Conservation (phyloP, 768 basidiomycete species). For the Piloderma croceum region DNA sequence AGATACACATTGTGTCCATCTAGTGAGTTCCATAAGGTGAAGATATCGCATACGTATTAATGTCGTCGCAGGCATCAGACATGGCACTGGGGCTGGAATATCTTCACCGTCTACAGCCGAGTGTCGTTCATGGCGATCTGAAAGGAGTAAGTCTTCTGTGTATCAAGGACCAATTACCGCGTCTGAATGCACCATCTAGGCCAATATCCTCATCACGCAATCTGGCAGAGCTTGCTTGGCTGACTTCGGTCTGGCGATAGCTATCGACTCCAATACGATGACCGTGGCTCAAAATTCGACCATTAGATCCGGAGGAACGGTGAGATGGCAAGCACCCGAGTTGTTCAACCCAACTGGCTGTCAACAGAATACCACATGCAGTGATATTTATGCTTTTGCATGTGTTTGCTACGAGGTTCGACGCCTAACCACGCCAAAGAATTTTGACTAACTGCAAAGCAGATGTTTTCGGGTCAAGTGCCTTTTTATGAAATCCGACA, state of each 20-base stretch:
- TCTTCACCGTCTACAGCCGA: slow-evolving; percentile 8
- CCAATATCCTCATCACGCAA: slow-evolving; percentile 14
- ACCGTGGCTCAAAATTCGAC: slow-evolving; percentile 8
- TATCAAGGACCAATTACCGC: no score
- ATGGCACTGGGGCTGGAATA: slow-evolving; percentile 9
- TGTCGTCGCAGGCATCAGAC: no score
- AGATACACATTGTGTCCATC: no score
- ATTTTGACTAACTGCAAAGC: no score
- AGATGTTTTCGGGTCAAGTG: slow-evolving; percentile 8
- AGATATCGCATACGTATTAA: no score
- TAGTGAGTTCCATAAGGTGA: no score
- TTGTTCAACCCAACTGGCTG: slow-evolving; percentile 8
- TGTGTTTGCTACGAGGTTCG: no score
- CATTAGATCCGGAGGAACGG: slow-evolving; percentile 4
- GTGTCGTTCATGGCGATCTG: slow-evolving; percentile 16
- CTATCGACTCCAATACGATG: slow-evolving; percentile 6
- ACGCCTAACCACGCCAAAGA: no score
- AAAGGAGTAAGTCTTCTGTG: slow-evolving; percentile 11
- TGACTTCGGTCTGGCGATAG: slow-evolving; percentile 13
- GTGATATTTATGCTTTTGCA: no score
- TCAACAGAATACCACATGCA: neutral
- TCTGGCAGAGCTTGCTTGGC: slow-evolving; percentile 12
- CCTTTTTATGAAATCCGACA: slow-evolving; percentile 5
- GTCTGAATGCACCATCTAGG: no score
- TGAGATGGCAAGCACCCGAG: slow-evolving; percentile 9